Evolutionary conservation across 1,284 basidiomycete genomes (phyloP).

Genomic region (Amylostereum areolatum): DNA sequence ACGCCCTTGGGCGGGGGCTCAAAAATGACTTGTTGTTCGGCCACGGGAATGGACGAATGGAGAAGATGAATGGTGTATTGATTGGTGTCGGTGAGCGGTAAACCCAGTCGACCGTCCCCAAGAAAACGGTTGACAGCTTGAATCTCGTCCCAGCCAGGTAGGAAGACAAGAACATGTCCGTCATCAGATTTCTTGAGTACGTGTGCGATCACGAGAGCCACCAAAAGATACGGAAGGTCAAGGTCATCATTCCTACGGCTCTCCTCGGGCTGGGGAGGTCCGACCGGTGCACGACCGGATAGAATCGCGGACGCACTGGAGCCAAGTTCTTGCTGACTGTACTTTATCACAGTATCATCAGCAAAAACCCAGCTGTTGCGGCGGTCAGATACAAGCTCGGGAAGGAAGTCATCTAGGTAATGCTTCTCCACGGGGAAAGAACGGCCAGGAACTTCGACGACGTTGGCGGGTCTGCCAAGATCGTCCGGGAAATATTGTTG

Average conservation of each 20-base stretch:
- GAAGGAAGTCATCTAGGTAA: conserved; percentile 79
- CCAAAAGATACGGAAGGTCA: conserved; percentile 79
- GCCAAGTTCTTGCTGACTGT: conserved; percentile 72
- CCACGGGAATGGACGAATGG: conserved; percentile 87
- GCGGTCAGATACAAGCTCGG: conserved; percentile 39
- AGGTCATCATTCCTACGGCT: conserved; percentile 52
- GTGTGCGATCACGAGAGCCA: conserved; percentile 80
- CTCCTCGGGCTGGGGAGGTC: conserved; percentile 4
- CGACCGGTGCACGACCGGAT: conserved; percentile 4
- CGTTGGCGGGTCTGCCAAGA: conserved; percentile 57
- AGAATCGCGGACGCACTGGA: conserved; percentile 15
- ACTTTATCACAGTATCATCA: conserved; percentile 74
- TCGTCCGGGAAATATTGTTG: conserved; percentile 79
- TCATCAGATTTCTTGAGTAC: conserved; percentile 72
- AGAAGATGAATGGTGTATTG: conserved; percentile 81
- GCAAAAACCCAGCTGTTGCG: conserved; percentile 61
- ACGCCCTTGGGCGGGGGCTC: conserved; percentile 73
- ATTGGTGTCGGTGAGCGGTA: conserved; percentile 55
- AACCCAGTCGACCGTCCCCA: conserved; percentile 46
- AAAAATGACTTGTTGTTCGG: conserved; percentile 90
- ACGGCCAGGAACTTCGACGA: conserved; percentile 87
- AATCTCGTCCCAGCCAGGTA: conserved; percentile 94
- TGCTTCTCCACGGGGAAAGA: conserved; percentile 84
- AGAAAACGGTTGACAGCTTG: conserved; percentile 71
- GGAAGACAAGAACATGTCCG: conserved; percentile 89